Evolutionary conservation across 2,329 filamentous ascomycete species (phyloP).

Genomic region (Pseudopithomyces maydicus): DNA sequence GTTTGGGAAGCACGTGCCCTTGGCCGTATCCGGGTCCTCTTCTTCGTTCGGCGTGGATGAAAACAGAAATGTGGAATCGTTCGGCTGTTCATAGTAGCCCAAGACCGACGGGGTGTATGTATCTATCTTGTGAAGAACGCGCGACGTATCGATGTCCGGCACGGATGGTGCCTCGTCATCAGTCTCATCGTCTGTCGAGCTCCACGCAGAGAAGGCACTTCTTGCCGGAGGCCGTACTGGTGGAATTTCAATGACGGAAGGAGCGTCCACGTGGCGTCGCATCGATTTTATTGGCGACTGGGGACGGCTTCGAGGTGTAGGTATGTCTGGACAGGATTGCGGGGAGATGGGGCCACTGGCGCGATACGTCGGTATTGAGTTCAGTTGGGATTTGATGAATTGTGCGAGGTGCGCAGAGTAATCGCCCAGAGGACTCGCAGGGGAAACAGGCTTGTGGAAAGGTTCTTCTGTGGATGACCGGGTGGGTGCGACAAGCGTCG

Average conservation of each 20-base stretch:
- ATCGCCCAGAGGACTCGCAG: conserved; percentile 30
- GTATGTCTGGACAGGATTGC: conserved; percentile 38
- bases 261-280: conserved; percentile 25
- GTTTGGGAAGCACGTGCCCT: conserved; percentile 27
- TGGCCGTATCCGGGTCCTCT: conserved; percentile 23
- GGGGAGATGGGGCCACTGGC: conserved; percentile 22
- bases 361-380: conserved; percentile 40
- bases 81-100: conserved; percentile 33
- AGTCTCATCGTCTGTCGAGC: conserved; percentile 41
- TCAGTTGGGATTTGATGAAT: conserved; percentile 41
- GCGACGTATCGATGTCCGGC: conserved; percentile 15
- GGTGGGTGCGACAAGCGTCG: conserved; percentile 29
- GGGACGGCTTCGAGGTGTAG: conserved; percentile 24
- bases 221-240: conserved; percentile 36
- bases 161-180: conserved; percentile 30
- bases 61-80: conserved; percentile 36
- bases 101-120: conserved; percentile 37
- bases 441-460: conserved; percentile 9
- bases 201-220: conserved; percentile 45
- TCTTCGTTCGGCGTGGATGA: conserved; percentile 32
- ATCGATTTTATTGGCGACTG: conserved; percentile 24
- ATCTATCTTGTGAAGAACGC: conserved; percentile 15
- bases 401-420: conserved; percentile 45
- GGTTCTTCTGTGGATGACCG: conserved; percentile 9
- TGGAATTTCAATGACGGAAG: conserved; percentile 35